Conservation (phyloP, 169 alveolate species). For the Cryptosporidium felis region DNA sequence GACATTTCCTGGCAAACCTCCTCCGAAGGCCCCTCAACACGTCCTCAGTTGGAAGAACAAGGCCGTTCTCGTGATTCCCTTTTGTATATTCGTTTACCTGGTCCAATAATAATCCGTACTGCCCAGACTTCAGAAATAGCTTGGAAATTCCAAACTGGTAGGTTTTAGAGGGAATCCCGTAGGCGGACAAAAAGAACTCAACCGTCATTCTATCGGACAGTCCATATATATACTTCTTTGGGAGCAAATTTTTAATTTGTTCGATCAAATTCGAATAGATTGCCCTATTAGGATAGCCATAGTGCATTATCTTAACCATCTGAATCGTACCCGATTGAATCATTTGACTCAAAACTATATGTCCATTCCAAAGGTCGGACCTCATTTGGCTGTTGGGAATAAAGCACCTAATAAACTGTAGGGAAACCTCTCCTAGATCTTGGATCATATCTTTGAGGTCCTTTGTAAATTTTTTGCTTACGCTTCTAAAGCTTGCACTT, state of each 20-base stretch:
- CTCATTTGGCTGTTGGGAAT: constrained; percentile 75
- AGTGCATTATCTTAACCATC: constrained; percentile 74
- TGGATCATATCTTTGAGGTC: constrained; percentile 74
- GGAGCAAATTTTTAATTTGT: constrained; percentile 51
- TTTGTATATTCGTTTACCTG: constrained; percentile 49
- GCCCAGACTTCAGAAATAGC: constrained; percentile 63
- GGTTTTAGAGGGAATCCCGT: constrained; percentile 35
- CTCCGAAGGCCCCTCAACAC: constrained; percentile 1
- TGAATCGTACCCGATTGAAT: constrained; percentile 74
- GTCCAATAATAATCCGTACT: constrained; percentile 54
- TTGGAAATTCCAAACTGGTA: constrained; percentile 69
- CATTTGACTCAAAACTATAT: constrained; percentile 70
- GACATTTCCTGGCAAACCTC: constrained; percentile 23
- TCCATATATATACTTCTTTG: constrained; percentile 66
- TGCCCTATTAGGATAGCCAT: constrained; percentile 74
- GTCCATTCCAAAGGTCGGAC: constrained; percentile 52
- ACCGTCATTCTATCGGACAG: constrained; percentile 62
- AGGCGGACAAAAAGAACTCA: constrained; percentile 55
- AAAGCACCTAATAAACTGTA: constrained; percentile 76
- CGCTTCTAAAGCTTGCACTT: constrained; percentile 73
- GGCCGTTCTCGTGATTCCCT: constrained; percentile 25
- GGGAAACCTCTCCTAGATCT: constrained; percentile 72
- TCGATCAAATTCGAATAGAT: constrained; percentile 35
- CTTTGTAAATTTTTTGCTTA: constrained; percentile 74
- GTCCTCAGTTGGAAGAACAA: constrained; percentile 15